phyloP scores from a whole-genome alignment of 257 asterid species.

The Solanum paucissectum region DNA sequence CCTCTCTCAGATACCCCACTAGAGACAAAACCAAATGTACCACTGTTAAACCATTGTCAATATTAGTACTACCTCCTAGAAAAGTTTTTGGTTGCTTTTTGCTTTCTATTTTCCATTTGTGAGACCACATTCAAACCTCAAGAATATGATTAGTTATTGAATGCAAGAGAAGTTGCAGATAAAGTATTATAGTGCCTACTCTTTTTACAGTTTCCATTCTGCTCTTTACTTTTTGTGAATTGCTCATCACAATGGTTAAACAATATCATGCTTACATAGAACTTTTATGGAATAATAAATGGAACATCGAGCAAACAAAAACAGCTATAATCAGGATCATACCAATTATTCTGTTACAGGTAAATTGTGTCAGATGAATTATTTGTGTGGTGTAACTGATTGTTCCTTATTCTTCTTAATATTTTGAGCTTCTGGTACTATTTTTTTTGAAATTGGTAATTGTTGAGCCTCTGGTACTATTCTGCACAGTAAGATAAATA shows the following conservation, averaged over 20 bases:
- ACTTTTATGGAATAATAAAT: background rate
- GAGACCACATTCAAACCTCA: background rate
- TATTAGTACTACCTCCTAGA: background rate
- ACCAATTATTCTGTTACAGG: background rate
- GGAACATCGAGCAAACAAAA: background rate
- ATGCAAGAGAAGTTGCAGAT: background rate
- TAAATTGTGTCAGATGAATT: background rate
- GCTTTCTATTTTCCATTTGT: background rate
- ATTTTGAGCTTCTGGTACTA: background rate
- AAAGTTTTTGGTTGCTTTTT: background rate
- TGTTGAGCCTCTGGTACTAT: background rate
- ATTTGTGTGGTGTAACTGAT: background rate
- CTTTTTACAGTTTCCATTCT: background rate
- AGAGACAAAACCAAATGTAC: background rate
- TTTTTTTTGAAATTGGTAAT: background rate
- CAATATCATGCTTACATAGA: background rate
- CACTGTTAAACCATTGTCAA: background rate
- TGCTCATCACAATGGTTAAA: background rate
- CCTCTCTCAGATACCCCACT: background rate
- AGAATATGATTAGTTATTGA: background rate
- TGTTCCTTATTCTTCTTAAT: background rate
- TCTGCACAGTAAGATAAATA: background rate
- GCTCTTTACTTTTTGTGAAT: background rate
- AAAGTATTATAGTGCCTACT: background rate
- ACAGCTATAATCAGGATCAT: background rate